Evolutionary conservation across 345 rosid genomes (phyloP), one percentile per base, ranked within the genome.

Genomic region (Salix exigua): DNA sequence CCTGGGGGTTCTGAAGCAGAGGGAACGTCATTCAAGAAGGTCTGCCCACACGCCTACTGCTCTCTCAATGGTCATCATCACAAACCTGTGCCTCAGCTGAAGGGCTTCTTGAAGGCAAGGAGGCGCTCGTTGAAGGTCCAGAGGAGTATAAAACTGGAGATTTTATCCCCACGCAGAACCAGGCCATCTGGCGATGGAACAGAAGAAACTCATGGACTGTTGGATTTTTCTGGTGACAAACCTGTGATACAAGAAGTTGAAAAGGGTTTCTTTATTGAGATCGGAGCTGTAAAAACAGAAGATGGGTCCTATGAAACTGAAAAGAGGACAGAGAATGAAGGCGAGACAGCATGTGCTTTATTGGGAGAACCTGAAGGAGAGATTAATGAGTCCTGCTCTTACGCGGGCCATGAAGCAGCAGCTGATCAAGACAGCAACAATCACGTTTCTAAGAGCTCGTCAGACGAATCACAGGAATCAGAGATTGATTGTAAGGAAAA

Each of bases 31-130:
- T 84, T 77, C 44, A 70, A 79, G 78, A 91, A 85, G 91, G 97
- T 96, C 28, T 96, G 99, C 64, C 90, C 96, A 17, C 92, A 91
- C 74, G 84, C 83, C 25, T 92, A 91, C 77, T 96, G 99, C 78
- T 96, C 99, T 67, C 96, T 96, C 30, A 96, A 96, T 35, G 97
- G 97, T 30, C 99, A 92, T 86, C 89, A 77, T 51, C 98, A 88
- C 74, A 33, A 83, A 37, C 93, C 88, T 80, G 79, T 79, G 83
- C 92, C 91, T 68, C 98, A 98, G 35, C 77, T 93, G 75, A 93
- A 87, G 84, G 77, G 86, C 81, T 93, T 93, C 86, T 77, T 93
- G 75, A 88, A 89, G 16, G 82, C 90, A 10, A 88, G 86, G 82
- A 89, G 98, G 66, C 84, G 82, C 30, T 80, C 85, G 28, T 46